phyloP scores from a whole-genome alignment of 306 rosid species.

The Citrullus colocynthis region DNA sequence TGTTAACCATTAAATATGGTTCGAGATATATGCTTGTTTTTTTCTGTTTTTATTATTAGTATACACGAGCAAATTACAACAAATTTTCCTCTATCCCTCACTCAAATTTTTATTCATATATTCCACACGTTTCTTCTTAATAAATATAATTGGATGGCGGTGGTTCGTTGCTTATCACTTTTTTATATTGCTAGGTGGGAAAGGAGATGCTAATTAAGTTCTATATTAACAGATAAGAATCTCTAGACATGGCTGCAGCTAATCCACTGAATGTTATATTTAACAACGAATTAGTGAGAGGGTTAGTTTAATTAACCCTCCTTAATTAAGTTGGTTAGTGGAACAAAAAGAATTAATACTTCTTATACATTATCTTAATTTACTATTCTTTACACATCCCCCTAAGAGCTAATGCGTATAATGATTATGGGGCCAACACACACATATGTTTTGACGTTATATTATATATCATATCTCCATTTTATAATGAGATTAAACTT shows the following conservation, averaged over 20 bases:
- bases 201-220: background rate
- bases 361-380: too few species aligned
- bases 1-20: background rate
- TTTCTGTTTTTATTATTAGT: background rate
- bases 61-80: background rate
- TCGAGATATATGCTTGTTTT: background rate
- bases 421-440: background rate
- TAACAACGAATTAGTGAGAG: background rate
- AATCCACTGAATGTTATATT: background rate
- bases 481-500: background rate
- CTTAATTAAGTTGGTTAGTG: background rate
- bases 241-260: background rate
- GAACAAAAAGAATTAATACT: background rate
- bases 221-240: background rate
- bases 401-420: background rate
- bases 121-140: background rate
- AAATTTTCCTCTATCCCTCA: background rate
- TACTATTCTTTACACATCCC: background rate
- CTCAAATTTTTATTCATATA: background rate
- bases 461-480: background rate
- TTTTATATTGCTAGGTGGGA: background rate
- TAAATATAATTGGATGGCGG: background rate
- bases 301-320: background rate
- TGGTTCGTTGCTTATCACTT: background rate
- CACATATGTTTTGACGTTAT: background rate